These are phyloP conservation scores for Citrus hindsii DNA, from an alignment of 345 rosid genomes.

Conservation along the genomic window DNA sequence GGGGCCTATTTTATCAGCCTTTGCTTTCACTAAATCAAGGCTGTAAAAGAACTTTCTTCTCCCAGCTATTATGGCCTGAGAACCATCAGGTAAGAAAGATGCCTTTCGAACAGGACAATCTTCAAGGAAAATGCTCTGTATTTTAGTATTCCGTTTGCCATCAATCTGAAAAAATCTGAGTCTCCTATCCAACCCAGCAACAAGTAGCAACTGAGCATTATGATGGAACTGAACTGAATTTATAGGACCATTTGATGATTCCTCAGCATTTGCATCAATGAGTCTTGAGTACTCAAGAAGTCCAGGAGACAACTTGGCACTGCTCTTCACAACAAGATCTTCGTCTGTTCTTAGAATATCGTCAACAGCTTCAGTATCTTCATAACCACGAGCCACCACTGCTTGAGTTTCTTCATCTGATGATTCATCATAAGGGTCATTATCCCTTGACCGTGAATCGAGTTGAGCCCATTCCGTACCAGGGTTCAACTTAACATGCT, in stretches of 20 bases:
- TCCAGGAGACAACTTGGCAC: conserved; percentile 58
- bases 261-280: conserved; percentile 80
- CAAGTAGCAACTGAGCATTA: conserved; percentile 79
- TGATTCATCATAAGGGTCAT: conserved; percentile 30
- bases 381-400: conserved; percentile 26
- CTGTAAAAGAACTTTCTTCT: conserved; percentile 89
- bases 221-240: conserved; percentile 86
- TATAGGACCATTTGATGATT: conserved; percentile 65
- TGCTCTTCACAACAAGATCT: conserved; percentile 72
- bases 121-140: conserved; percentile 82
- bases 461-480: conserved; percentile 87
- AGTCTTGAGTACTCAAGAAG: conserved; percentile 77
- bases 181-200: conserved; percentile 73
- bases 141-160: conserved; percentile 85
- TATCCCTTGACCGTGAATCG: conserved; percentile 26
- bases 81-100: conserved; percentile 78
- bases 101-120: conserved; percentile 85
- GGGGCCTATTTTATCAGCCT: conserved; percentile 78
- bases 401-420: conserved; percentile 48
- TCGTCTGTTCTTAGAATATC: conserved; percentile 68
- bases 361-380: conserved; percentile 40
- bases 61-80: conserved; percentile 87
- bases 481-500: conserved; percentile 77
- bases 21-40: conserved; percentile 81
- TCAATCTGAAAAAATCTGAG: conserved; percentile 86